Base-by-base conservation (phyloP, 164 flowering plant genomes). In the Santalum album region DNA sequence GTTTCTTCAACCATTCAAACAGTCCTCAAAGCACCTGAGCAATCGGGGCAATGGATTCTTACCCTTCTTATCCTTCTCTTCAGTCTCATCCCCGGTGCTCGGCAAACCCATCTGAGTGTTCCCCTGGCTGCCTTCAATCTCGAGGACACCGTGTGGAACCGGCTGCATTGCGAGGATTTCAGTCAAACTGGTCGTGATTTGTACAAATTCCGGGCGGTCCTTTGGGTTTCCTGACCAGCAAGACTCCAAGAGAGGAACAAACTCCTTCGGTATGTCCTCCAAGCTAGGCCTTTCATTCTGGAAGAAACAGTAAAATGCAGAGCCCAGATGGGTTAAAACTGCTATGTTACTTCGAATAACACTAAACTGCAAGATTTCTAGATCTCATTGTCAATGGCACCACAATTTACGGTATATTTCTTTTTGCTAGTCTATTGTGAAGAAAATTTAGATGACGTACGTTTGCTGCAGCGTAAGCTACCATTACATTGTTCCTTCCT, bases 181-280 rank as follows among this genome's bases (percentile, higher is more conserved):
- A 3, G 51, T 22, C 7, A 82, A 71, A 36, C 25, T 38, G 16
- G 25, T 24, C 15, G 63, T 68, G 42, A 86, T 75, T 62, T 76
- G 69, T 3, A 17, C 51, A 57, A 87, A 84, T 43, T 79, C 80
- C 2, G 89, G 96, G 9, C 91, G 66, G n/a, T 9, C 20, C 5
- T 40, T 57, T n/a, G 96, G 85, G 50, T 87, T 80, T 21, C 69
- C 73, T 27, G 71, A 66, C 96, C 91, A 84, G 47, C 96, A 84
- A 10, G 82, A 75, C 59, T 69, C 24, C 66, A 84, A 21, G 38
- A 87, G 56, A 0, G 75, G 57, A 22, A 48, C 74, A 1, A 84
- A 54, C 16, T 76, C 79, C 39, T 60, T 18, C 0, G 88, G 86
- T 34, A 84, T 29, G 54, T 67, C 39, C 27, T 78, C 81, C 49